Percentiles rank a stretch among this genome's conserved stretches.
Evolutionary conservation across 306 rosid genomes (phyloP).

Genomic region (Lotus japonicus): DNA sequence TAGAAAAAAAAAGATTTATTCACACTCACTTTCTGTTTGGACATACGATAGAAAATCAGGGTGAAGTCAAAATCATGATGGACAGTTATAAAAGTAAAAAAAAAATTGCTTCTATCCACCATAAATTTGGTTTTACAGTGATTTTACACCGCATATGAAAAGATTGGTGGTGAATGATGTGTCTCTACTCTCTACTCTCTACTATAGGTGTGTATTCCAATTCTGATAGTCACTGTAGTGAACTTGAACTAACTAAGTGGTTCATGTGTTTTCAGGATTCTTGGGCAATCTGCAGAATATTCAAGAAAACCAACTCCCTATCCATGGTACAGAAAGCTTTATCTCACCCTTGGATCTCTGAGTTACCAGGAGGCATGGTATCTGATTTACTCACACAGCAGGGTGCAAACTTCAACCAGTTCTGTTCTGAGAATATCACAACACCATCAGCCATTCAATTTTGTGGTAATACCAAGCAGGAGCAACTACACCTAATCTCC

Average conservation of each 20-base stretch:
- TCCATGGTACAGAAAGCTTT: constrained; percentile 70
- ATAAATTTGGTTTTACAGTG: too few species aligned
- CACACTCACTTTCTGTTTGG: too few species aligned
- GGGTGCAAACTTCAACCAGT: constrained; percentile 20
- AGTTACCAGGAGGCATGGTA: constrained; percentile 35
- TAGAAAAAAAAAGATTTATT: too few species aligned
- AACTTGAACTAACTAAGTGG: not conserved
- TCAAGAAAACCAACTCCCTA: constrained; percentile 61
- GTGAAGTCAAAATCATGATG: too few species aligned
- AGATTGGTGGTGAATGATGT: too few species aligned
- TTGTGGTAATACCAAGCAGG: constrained; percentile 20
- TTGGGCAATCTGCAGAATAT: constrained; percentile 90
- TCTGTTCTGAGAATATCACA: constrained; percentile 36
- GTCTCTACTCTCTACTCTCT: too few species aligned
- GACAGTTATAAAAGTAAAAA: too few species aligned
- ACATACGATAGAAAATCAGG: too few species aligned
- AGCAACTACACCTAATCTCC: constrained; percentile 12
- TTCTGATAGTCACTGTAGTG: not conserved
- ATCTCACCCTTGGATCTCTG: constrained; percentile 52
- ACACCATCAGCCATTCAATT: constrained; percentile 27
- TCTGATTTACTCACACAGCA: constrained; percentile 41
- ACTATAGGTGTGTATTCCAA: not conserved
- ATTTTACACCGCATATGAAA: too few species aligned
- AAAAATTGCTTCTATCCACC: too few species aligned
- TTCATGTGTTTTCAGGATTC: constrained; percentile 51